Conservation (phyloP, 805 yeast species). For the Teunomyces cretensis region DNA sequence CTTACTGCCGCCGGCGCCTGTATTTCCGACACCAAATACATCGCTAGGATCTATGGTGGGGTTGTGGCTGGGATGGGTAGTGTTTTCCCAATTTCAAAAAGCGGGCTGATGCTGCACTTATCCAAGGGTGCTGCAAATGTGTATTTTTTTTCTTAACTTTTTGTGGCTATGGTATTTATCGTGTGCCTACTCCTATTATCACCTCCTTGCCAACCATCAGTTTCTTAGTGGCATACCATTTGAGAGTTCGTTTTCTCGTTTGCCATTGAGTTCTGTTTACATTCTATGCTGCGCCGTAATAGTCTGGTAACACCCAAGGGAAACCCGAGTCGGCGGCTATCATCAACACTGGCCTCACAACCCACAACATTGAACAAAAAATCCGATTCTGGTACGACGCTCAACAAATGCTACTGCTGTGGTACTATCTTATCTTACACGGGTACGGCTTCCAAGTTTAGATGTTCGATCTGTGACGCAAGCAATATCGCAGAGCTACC, state of each 20-base stretch:
- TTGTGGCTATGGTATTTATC: slow-evolving; percentile 1
- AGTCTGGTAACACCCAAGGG: background rate
- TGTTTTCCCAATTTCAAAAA: no score
- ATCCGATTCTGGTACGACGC: background rate
- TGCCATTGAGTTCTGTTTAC: background rate
- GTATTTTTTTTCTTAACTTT: background rate
- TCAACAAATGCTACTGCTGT: slow-evolving; percentile 1
- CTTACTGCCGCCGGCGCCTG: background rate
- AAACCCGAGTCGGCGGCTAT: background rate
- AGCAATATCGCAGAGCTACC: slow-evolving; percentile 32
- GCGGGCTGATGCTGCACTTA: background rate
- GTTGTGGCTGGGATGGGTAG: no score
- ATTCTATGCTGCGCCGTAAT: background rate
- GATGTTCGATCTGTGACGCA: slow-evolving; percentile 63
- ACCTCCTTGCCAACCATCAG: background rate
- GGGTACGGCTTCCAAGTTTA: slow-evolving; percentile 35
- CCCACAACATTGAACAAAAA: background rate
- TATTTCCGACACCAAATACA: background rate
- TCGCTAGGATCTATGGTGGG: background rate
- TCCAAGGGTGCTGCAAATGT: background rate
- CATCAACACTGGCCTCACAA: background rate
- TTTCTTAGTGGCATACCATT: background rate
- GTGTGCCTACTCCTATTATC: background rate
- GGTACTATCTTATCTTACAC: background rate
- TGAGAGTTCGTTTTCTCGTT: background rate